Evolutionary conservation across 768 basidiomycete genomes (phyloP).

Genomic region (Termitomyces sp.): DNA sequence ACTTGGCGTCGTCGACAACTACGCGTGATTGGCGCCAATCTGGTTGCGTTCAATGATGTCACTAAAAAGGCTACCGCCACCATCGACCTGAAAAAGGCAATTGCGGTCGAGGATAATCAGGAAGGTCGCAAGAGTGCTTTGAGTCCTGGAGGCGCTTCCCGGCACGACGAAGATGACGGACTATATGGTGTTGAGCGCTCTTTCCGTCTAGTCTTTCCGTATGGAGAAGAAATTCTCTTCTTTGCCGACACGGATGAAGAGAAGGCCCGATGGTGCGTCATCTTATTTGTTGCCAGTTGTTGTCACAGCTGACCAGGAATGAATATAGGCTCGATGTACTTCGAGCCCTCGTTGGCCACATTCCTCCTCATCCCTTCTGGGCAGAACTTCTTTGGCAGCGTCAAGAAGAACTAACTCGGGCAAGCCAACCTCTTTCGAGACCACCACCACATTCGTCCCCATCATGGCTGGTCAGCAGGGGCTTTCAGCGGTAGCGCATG

Average conservation of each 20-base stretch:
- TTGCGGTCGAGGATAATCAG: constrained; percentile 75
- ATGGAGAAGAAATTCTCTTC: constrained; percentile 80
- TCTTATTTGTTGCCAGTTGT: neutral
- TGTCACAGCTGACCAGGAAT: constrained; percentile 1
- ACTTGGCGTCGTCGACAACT: constrained; percentile 82
- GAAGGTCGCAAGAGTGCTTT: constrained; percentile 46
- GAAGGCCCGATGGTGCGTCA: constrained; percentile 77
- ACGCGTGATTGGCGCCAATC: constrained; percentile 79
- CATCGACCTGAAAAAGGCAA: constrained; percentile 87
- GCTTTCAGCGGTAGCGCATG: constrained; percentile 17
- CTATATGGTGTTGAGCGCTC: constrained; percentile 75
- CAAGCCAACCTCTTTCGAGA: constrained; percentile 9
- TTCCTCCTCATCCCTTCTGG: constrained; percentile 93
- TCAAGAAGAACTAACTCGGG: constrained; percentile 47
- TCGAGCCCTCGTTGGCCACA: constrained; percentile 79
- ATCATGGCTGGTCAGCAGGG: constrained; percentile 22
- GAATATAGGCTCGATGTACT: constrained; percentile 78
- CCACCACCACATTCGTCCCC: constrained; percentile 14
- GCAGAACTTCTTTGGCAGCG: constrained; percentile 88
- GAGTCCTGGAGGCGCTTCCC: constrained; percentile 36
- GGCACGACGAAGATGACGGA: constrained; percentile 59
- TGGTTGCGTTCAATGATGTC: constrained; percentile 90
- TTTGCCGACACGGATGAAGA: constrained; percentile 90
- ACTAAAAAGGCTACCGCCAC: constrained; percentile 88
- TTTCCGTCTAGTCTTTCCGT: constrained; percentile 80